A percentile compares a stretch with the other conserved stretches of the same genome.
Conservation (phyloP, 805 yeast genomes). For the Saccharomyces mikatae region DNA sequence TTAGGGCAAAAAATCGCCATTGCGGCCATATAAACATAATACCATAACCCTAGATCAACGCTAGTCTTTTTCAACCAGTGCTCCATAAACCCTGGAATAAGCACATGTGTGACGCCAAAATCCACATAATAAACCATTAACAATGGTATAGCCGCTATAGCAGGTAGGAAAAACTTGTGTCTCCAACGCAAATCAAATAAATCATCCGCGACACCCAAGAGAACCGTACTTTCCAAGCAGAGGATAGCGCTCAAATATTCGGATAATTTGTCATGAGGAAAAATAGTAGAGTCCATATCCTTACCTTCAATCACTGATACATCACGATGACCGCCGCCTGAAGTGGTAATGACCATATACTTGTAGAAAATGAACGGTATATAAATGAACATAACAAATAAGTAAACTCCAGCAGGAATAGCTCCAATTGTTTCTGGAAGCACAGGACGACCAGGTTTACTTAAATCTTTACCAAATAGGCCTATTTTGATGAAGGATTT, state of each 20-base stretch:
- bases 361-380: slow-evolving; percentile 84
- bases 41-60: slow-evolving; percentile 69
- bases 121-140: slow-evolving; percentile 87
- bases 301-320: slow-evolving; percentile 12
- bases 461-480: slow-evolving; percentile 74
- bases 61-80: slow-evolving; percentile 29
- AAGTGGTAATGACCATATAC: slow-evolving; percentile 51
- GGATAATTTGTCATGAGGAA: slow-evolving; percentile 77
- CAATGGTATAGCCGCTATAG: slow-evolving; percentile 86
- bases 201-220: slow-evolving; percentile 89
- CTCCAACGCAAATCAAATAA: slow-evolving; percentile 95
- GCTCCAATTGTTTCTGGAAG: slow-evolving; percentile 93
- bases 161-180: slow-evolving; percentile 92
- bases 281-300: slow-evolving; percentile 23
- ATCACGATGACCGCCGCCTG: slow-evolving; percentile 51
- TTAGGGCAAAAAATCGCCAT: slow-evolving; percentile 92
- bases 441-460: slow-evolving; percentile 64
- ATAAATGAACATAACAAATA: slow-evolving; percentile 72
- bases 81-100: slow-evolving; percentile 65
- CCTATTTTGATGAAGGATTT: slow-evolving; percentile 68
- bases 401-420: slow-evolving; percentile 70
- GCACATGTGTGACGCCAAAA: slow-evolving; percentile 82
- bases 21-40: slow-evolving; percentile 85
- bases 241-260: slow-evolving; percentile 80
- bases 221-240: slow-evolving; percentile 73